These are phyloP conservation scores for Garcia nutans DNA, from an alignment of 345 rosid genomes.

Conservation along the genomic window DNA sequence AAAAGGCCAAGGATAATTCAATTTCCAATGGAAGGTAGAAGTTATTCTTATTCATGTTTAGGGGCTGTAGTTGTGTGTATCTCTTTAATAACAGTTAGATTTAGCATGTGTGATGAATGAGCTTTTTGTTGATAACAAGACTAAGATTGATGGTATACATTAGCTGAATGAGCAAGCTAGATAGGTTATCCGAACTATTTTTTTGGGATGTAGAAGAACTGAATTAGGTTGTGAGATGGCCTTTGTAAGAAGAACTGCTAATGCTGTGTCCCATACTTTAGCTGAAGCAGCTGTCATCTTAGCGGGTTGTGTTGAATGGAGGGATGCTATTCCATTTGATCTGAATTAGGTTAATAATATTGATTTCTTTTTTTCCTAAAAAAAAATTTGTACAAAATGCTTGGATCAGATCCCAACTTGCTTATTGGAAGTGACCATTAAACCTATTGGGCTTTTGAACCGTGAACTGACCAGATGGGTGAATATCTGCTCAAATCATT, in stretches of 20 bases:
- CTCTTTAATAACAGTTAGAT: not conserved
- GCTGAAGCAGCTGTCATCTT: too few species aligned
- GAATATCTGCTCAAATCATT: not conserved
- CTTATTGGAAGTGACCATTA: not conserved
- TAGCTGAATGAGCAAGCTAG: not conserved
- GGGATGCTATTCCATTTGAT: too few species aligned
- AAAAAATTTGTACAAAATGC: not conserved
- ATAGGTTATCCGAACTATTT: not conserved
- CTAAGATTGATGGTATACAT: not conserved
- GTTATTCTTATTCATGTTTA: not conserved
- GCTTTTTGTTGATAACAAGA: not conserved
- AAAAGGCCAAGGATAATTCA: not conserved
- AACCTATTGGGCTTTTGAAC: not conserved
- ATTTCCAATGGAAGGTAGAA: not conserved
- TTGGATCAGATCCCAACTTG: not conserved
- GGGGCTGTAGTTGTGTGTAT: not conserved
- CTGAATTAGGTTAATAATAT: too few species aligned
- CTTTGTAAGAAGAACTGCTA: too few species aligned
- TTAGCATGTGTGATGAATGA: not conserved
- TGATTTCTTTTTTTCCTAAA: too few species aligned
- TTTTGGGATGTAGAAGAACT: not conserved
- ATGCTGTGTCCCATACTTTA: too few species aligned
- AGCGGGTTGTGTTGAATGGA: too few species aligned
- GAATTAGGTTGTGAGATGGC: too few species aligned
- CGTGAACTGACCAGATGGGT: not conserved